These are phyloP conservation scores for Cyberlindnera bimundalis DNA, from an alignment of 805 yeast species.

Conservation along the genomic window DNA sequence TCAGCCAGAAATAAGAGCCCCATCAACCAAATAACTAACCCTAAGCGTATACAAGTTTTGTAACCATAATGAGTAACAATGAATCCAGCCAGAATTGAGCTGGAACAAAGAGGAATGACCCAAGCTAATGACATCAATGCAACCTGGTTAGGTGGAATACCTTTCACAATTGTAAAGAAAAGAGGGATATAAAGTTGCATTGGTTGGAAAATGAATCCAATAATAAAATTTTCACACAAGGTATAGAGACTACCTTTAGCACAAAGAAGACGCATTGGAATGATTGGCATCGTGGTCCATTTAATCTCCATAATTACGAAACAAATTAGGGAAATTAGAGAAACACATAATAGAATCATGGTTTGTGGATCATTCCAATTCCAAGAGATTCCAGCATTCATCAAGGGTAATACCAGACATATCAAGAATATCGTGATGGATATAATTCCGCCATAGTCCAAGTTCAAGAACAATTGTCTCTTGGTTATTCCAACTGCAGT, in stretches of 20 bases:
- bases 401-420: conserved; percentile 12
- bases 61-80: conserved; percentile 43
- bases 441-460: conserved; percentile 13
- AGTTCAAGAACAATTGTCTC: conserved; percentile 1
- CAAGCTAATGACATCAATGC: conserved; percentile 33
- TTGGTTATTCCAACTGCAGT: background rate
- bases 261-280: conserved; percentile 45
- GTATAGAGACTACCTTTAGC: conserved; percentile 34
- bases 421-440: conserved; percentile 8
- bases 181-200: conserved; percentile 47
- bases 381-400: conserved; percentile 11
- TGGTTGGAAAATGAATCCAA: conserved; percentile 47
- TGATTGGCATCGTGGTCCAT: conserved; percentile 46
- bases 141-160: conserved; percentile 18
- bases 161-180: conserved; percentile 36
- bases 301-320: conserved; percentile 47
- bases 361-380: conserved; percentile 3
- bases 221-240: conserved; percentile 38
- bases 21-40: conserved; percentile 40
- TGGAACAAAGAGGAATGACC: conserved; percentile 40
- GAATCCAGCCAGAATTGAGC: conserved; percentile 43
- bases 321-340: conserved; percentile 30
- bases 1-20: conserved; percentile 36
- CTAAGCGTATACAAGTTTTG: conserved; percentile 37
- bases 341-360: background rate